Conservation (phyloP, 2,329 filamentous ascomycete genomes). For the Diaporthe ilicicola region DNA sequence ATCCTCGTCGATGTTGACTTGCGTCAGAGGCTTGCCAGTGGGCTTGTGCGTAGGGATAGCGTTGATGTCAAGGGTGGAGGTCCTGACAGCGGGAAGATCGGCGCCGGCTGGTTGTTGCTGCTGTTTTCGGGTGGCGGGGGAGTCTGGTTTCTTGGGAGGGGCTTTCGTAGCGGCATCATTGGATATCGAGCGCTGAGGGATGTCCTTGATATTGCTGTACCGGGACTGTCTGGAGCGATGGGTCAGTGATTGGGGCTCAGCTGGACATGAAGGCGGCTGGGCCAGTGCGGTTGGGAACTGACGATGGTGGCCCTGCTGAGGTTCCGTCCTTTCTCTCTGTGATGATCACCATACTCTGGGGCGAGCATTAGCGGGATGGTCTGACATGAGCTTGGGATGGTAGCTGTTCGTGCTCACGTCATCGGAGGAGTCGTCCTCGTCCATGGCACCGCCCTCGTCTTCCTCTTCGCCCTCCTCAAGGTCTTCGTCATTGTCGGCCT, state of each 20-base stretch:
- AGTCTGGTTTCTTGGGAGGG: slow-evolving; percentile 47
- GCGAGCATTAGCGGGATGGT: slow-evolving; percentile 13
- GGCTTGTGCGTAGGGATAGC: slow-evolving; percentile 80
- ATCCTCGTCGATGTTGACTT: slow-evolving; percentile 77
- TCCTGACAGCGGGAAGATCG: slow-evolving; percentile 69
- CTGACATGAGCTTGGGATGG: not conserved
- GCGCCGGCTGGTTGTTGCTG: slow-evolving; percentile 16
- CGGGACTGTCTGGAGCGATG: slow-evolving; percentile 58
- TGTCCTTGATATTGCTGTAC: slow-evolving; percentile 73
- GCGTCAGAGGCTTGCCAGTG: slow-evolving; percentile 83
- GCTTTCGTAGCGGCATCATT: slow-evolving; percentile 59
- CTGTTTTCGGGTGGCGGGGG: slow-evolving; percentile 18
- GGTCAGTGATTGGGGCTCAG: not conserved
- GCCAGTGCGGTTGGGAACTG: slow-evolving; percentile 43
- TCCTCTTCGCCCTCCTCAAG: slow-evolving; percentile 72
- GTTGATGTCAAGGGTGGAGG: slow-evolving; percentile 86
- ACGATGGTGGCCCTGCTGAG: slow-evolving; percentile 67
- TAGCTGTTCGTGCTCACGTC: slow-evolving; percentile 42
- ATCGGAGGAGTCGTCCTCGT: slow-evolving; percentile 60
- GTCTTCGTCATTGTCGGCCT: slow-evolving; percentile 57
- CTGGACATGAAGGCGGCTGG: not conserved
- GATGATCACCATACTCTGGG: slow-evolving; percentile 73
- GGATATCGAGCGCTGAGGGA: slow-evolving; percentile 66
- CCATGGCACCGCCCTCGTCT: slow-evolving; percentile 68
- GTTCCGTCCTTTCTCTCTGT: slow-evolving; percentile 72